Evolutionary conservation across 441 rosid species (phyloP).

Genomic region (Adansonia madagascariensis): DNA sequence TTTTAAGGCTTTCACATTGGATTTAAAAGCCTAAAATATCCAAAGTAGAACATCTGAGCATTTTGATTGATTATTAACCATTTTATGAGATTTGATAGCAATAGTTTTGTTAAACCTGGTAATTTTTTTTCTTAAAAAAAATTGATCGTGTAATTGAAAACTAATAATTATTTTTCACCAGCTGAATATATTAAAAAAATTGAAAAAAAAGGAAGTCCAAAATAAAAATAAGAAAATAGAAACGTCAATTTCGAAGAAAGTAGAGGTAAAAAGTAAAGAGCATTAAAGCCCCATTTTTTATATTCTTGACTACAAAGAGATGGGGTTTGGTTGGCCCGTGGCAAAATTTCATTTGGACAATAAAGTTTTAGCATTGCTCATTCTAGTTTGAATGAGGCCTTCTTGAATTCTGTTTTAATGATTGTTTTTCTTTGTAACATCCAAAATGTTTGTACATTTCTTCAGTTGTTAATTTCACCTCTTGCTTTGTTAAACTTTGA

Average conservation of each 20-base stretch:
- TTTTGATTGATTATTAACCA: neutral
- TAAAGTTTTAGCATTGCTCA: neutral
- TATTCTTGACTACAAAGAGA: neutral
- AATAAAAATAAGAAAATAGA: neutral
- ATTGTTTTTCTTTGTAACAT: neutral
- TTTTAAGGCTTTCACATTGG: neutral
- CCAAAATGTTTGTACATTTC: neutral
- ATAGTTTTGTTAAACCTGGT: too few species aligned
- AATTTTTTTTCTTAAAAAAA: too few species aligned
- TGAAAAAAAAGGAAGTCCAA: neutral
- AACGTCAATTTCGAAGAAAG: neutral
- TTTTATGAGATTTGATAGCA: neutral
- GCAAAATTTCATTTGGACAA: neutral
- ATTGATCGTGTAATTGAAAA: too few species aligned
- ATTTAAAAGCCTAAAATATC: neutral
- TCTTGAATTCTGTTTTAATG: neutral
- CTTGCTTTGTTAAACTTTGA: slow-evolving; percentile 13
- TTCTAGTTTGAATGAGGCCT: neutral
- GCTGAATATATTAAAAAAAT: too few species aligned
- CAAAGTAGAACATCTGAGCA: neutral
- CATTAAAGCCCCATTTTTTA: neutral
- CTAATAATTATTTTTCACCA: too few species aligned
- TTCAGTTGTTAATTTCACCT: neutral
- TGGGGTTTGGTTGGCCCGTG: neutral
- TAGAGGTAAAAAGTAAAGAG: too few species aligned